Evolutionary conservation across 2,329 filamentous ascomycete genomes (phyloP), one percentile per base, ranked within the genome.

Genomic region (Ceratocystis diversiconidia): DNA sequence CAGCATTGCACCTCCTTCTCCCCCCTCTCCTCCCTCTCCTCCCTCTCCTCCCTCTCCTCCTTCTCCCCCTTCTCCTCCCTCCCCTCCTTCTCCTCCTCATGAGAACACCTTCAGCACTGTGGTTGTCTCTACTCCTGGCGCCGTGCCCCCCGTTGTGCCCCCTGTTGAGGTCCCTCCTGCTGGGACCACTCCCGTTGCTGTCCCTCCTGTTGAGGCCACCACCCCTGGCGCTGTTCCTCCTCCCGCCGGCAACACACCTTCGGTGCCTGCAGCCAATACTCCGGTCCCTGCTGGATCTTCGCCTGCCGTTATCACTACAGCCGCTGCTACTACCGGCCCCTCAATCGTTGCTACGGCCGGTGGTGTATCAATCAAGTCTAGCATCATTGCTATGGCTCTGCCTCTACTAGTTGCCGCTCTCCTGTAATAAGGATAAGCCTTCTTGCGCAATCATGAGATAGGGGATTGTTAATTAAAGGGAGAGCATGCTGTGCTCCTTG

Each of bases 221-320:
- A 55, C 50, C 5, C 50, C 50, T 48, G 17, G 17, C 15, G 46
- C 19, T 25, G 50, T 55, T 3, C 1, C 25, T 25, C 52, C 52
- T 32, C 28, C 28, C 15, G 52, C 52, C 15, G 50, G 8, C 1
- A 17, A 57, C 12, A 30, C 25, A 4, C 30, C 52, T 30, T 19
- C 44, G 3, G 61, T 28, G 8, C 22, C 61, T 43, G 43, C 15
- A 10, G 43, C 43, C 44, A 15, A 30, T 2, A 43, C 61, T 19
- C 43, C 62, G 46, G 46, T 48, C 3, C 17, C 50, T 55, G 25
- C 50, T 28, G 55, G 68, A 65, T 62, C 65, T 65, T 61, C 63
- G 25, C 17, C 65, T 19, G 64, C 60, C n/a, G 65, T 73, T 78
- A 77, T 74, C 72, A 74, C 72, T 78, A 76, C 68, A 4, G 10